phyloP scores from a whole-genome alignment of 305 asterid species.

The Galium porrigens region DNA sequence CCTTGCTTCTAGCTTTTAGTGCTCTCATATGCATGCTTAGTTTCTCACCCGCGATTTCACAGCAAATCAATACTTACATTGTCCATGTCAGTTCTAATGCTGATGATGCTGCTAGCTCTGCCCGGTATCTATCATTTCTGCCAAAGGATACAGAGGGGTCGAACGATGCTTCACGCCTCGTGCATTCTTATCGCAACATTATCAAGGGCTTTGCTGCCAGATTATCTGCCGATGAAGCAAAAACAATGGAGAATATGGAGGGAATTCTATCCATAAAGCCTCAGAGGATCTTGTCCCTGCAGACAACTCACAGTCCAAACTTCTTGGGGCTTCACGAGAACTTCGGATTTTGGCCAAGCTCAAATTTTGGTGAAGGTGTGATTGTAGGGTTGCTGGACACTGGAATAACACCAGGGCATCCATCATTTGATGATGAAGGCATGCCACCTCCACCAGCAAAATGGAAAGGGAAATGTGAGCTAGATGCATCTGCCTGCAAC shows the following conservation, averaged over 20 bases:
- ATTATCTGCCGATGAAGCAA: conserved; percentile 24
- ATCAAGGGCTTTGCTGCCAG: conserved; percentile 37
- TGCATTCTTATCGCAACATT: conserved; percentile 30
- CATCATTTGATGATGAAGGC: conserved; percentile 31
- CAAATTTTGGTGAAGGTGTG: conserved; percentile 37
- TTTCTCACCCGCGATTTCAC: conserved; percentile 7
- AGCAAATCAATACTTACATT: conserved; percentile 13
- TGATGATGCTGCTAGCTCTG: neutral
- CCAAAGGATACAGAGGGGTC: conserved; percentile 4
- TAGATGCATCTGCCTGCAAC: conserved; percentile 26
- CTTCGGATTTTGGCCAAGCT: conserved; percentile 24
- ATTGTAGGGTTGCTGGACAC: conserved; percentile 41
- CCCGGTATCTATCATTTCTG: conserved; percentile 18
- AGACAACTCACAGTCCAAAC: conserved; percentile 36
- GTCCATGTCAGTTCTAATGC: conserved; percentile 15
- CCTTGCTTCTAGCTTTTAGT: conserved; percentile 7
- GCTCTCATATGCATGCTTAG: conserved; percentile 5
- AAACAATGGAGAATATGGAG: conserved; percentile 20
- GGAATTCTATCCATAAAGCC: conserved; percentile 29
- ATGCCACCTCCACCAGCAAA: conserved; percentile 34
- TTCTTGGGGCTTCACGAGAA: conserved; percentile 36
- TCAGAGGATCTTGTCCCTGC: conserved; percentile 17
- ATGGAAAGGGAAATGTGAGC: conserved; percentile 45
- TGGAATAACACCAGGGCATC: conserved; percentile 35
- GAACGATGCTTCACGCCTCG: conserved; percentile 9